Conservation (phyloP, 768 basidiomycete genomes). For the Lactifluus subvellereus region DNA sequence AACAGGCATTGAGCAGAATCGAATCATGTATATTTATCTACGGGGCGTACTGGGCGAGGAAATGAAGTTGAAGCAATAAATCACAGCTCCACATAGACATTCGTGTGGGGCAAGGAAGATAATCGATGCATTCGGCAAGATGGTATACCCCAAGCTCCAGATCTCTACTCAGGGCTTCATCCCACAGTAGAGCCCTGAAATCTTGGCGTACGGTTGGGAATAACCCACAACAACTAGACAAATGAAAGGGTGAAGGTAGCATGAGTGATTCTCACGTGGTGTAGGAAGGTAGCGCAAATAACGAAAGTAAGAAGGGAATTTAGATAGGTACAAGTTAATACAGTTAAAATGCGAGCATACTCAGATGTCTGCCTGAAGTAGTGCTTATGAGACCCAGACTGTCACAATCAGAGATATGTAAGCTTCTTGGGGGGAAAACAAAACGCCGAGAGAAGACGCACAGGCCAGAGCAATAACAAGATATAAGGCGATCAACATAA, state of each 20-base stretch:
- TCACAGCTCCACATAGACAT: too few species aligned
- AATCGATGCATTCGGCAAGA: too few species aligned
- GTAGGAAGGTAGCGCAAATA: background rate
- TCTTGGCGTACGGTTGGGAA: background rate
- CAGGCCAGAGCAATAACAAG: conserved; percentile 76
- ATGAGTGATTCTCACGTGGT: too few species aligned
- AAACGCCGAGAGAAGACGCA: conserved; percentile 34
- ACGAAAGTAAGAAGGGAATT: background rate
- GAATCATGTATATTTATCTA: too few species aligned
- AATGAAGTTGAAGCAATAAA: too few species aligned
- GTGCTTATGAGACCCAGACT: conserved; percentile 43
- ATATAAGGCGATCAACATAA: conserved; percentile 72
- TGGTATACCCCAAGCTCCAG: background rate
- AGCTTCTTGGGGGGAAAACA: background rate
- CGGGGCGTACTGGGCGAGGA: too few species aligned
- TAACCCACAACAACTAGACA: background rate
- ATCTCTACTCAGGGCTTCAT: background rate
- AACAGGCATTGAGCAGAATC: too few species aligned
- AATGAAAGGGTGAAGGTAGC: background rate
- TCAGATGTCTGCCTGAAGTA: background rate
- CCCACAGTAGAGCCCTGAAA: conserved; percentile 9
- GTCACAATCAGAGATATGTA: background rate
- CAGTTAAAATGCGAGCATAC: background rate
- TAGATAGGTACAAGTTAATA: background rate
- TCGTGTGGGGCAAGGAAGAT: too few species aligned